Base-by-base conservation (phyloP, 2,329 filamentous ascomycete genomes). In the Aspergillus flavus region DNA sequence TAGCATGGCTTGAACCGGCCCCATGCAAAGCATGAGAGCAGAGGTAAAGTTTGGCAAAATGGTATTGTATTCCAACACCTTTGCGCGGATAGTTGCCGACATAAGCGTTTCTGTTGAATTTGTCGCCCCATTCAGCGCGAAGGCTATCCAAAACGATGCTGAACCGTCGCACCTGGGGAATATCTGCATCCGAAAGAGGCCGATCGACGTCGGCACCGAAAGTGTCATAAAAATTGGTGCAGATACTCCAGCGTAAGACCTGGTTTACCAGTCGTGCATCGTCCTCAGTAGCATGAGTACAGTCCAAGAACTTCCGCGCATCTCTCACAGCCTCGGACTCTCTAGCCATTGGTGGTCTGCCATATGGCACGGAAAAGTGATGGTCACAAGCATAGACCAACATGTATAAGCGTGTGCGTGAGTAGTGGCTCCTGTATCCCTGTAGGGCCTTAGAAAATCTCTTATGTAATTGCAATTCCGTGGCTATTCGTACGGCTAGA, bases 41-140 rank as follows among this genome's bases (percentile, higher is more conserved):
- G 6, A 83, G 73, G 54, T 83, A 79, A 4, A 84, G 72, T 60
- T 81, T 78, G 10, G 80, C 81, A 68, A 82, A 83, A 61, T 83
- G 75, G 58, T 78, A 81, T 65, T 83, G 79, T 41, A 83, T 71
- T 6, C 72, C 73, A 10, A 82, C 80, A 2, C 81, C 81, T 65
- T 82, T 82, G 32, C 75, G 71, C 0, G 81, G 81, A 65, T 81
- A 83, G 21, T 78, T 75, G 9, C 78, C 76, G 5, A 83, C 75
- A 53, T 79, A 73, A 34, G 73, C 69, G 60, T 80, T 78, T 5
- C 74, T 73, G 36, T 59, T 32, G 23, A 69, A 68, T 19, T 58
- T 65, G 39, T 68, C 64, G 19, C 58, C 64, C 68, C 66, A 72
- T 39, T 71, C 68, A 3, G 68, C 66, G 54, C 63, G 60, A 64